A percentile compares a stretch with the other conserved stretches of the same genome.
These are phyloP conservation scores for Phoenix dactylifera DNA, from an alignment of 176 grass and related monocot genomes.

Conservation along the genomic window DNA sequence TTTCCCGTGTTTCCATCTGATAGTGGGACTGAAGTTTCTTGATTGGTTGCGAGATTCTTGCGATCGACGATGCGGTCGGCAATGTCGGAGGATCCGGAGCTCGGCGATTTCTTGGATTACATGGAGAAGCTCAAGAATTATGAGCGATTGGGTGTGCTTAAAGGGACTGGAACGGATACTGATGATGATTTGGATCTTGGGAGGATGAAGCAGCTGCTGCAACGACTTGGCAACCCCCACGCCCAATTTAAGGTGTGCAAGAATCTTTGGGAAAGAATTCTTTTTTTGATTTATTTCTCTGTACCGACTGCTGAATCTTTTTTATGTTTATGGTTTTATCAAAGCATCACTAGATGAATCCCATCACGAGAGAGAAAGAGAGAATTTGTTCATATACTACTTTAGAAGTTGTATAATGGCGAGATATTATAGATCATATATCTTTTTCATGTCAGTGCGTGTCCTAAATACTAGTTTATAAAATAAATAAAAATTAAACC, in stretches of 20 bases:
- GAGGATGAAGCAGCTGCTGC: slow-evolving; percentile 62
- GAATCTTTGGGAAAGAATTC: neutral
- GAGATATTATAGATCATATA: too few species aligned
- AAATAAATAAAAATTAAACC: too few species aligned
- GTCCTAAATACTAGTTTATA: too few species aligned
- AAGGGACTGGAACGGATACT: slow-evolving; percentile 59
- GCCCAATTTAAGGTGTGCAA: slow-evolving; percentile 49
- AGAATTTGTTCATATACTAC: too few species aligned
- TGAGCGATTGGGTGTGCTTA: slow-evolving; percentile 65
- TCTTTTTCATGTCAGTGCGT: too few species aligned
- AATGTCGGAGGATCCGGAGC: slow-evolving; percentile 10
- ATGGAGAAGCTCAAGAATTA: slow-evolving; percentile 75
- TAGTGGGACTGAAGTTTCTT: too few species aligned
- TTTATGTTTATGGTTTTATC: neutral
- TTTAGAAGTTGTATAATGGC: too few species aligned
- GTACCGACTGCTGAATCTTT: neutral
- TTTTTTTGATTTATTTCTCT: neutral
- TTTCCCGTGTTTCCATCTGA: too few species aligned
- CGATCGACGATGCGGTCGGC: slow-evolving; percentile 6
- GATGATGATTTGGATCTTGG: slow-evolving; percentile 80
- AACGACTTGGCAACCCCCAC: slow-evolving; percentile 54
- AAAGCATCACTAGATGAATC: too few species aligned
- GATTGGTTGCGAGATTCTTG: neutral
- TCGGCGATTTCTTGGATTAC: slow-evolving; percentile 56
- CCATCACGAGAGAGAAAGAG: too few species aligned